phyloP scores from a whole-genome alignment of 495 filamentous ascomycete genomes.

The Talaromyces ruber region DNA sequence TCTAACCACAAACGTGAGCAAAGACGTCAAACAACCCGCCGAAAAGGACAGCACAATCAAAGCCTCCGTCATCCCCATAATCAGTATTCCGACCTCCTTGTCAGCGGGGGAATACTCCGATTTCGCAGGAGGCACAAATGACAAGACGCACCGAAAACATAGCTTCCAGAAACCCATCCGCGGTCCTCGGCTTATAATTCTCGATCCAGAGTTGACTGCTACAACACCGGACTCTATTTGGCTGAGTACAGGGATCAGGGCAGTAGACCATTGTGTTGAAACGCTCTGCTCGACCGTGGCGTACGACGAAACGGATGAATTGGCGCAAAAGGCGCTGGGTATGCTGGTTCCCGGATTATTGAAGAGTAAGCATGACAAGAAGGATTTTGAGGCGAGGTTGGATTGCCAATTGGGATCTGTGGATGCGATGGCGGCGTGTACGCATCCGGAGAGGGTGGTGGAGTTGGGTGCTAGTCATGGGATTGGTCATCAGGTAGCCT shows the following conservation, averaged over 20 bases:
- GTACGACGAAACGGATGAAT: slow-evolving; percentile 27
- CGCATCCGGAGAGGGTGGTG: slow-evolving; percentile 23
- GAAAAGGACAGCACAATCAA: slow-evolving; percentile 27
- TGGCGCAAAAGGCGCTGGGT: slow-evolving; percentile 34
- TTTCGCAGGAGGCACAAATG: slow-evolving; percentile 49
- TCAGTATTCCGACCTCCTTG: slow-evolving; percentile 55
- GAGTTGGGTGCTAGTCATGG: slow-evolving; percentile 54
- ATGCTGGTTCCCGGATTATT: slow-evolving; percentile 44
- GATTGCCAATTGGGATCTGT: slow-evolving; percentile 46
- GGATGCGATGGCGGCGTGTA: slow-evolving; percentile 46
- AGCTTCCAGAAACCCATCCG: slow-evolving; percentile 38
- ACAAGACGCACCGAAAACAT: slow-evolving; percentile 42
- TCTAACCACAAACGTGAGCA: slow-evolving; percentile 18
- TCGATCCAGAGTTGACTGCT: slow-evolving; percentile 45
- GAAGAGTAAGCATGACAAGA: slow-evolving; percentile 31
- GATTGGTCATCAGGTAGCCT: slow-evolving; percentile 54
- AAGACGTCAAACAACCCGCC: slow-evolving; percentile 4
- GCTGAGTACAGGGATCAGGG: slow-evolving; percentile 53
- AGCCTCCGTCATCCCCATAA: slow-evolving; percentile 38
- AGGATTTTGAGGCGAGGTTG: slow-evolving; percentile 39
- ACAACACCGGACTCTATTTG: slow-evolving; percentile 52
- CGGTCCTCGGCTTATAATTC: slow-evolving; percentile 46
- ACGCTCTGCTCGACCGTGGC: slow-evolving; percentile 32
- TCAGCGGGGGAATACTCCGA: slow-evolving; percentile 55
- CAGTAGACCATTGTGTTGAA: slow-evolving; percentile 60